phyloP scores from a whole-genome alignment of 2,329 filamentous ascomycete genomes.

The Diaporthe humulicola region DNA sequence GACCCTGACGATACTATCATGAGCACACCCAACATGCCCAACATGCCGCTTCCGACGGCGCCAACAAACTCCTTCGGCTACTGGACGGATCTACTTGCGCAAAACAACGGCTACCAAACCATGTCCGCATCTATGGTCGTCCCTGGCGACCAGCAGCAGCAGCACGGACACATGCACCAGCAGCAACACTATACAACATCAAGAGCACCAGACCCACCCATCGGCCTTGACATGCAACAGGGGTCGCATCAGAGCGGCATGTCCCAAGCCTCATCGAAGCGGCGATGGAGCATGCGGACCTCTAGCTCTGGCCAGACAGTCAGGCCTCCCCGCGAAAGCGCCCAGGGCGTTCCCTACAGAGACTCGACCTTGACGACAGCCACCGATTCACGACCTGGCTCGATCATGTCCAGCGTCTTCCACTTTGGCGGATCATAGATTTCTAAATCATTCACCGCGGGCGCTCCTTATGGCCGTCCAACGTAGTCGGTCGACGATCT shows the following conservation, averaged over 20 bases:
- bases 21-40: constrained; percentile 38
- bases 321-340: constrained; percentile 36
- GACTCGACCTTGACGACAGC: constrained; percentile 37
- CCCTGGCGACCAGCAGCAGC: constrained; percentile 36
- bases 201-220: constrained; percentile 38
- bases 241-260: constrained; percentile 21
- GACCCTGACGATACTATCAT: constrained; percentile 41
- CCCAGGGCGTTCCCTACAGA: constrained; percentile 31
- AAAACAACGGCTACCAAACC: constrained; percentile 34
- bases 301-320: constrained; percentile 39
- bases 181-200: constrained; percentile 40
- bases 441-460: background rate
- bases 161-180: constrained; percentile 35
- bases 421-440: constrained; percentile 39
- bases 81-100: constrained; percentile 39
- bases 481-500: background rate
- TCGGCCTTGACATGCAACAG: constrained; percentile 38
- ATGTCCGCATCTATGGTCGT: constrained; percentile 37
- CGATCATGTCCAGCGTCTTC: constrained; percentile 41
- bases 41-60: constrained; percentile 37
- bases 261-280: constrained; percentile 37
- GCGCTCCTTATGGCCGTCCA: background rate
- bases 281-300: constrained; percentile 40
- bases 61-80: constrained; percentile 40
- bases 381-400: constrained; percentile 38